phyloP scores from a whole-genome alignment of 352 stramenopile species.

The Pythium brassicae region DNA sequence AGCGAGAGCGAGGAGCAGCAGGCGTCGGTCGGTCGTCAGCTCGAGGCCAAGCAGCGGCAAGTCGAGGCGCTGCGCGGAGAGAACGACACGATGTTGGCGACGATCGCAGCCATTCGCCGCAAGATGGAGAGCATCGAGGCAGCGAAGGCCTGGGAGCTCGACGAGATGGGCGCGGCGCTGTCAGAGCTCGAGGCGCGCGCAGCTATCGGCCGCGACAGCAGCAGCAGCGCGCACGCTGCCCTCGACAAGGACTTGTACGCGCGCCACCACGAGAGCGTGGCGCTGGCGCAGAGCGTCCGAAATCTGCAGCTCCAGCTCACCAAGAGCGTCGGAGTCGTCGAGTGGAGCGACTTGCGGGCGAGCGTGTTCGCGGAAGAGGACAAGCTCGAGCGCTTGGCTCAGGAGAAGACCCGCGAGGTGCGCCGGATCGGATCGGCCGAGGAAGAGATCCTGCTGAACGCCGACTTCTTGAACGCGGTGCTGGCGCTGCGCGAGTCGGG shows the following conservation, averaged over 20 bases:
- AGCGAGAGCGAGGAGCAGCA: conserved; percentile 37
- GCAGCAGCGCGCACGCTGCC: not conserved
- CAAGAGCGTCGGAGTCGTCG: conserved; percentile 48
- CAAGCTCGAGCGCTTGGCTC: conserved; percentile 28
- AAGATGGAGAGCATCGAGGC: conserved; percentile 43
- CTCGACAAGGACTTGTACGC: conserved; percentile 39
- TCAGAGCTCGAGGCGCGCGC: conserved; percentile 30
- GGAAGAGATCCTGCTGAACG: conserved; percentile 53
- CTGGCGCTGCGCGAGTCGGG: conserved; percentile 21
- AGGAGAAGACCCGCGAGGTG: conserved; percentile 30
- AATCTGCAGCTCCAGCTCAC: conserved; percentile 50
- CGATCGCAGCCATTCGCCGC: conserved; percentile 30
- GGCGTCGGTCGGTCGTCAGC: conserved; percentile 31
- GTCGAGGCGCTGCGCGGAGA: conserved; percentile 32
- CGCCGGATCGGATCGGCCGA: conserved; percentile 38
- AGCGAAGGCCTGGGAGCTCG: conserved; percentile 34
- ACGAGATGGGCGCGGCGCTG: conserved; percentile 27
- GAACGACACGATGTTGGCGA: conserved; percentile 32
- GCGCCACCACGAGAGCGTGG: conserved; percentile 43
- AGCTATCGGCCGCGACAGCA: not conserved
- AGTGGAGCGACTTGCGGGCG: conserved; percentile 49
- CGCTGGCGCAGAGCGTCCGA: conserved; percentile 38
- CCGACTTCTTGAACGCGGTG: conserved; percentile 55
- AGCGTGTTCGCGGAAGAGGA: conserved; percentile 41
- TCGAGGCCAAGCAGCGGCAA: conserved; percentile 41